These are phyloP conservation scores for Paramyrothecium sp. DNA, from an alignment of 2,329 filamentous ascomycete genomes.

Conservation along the genomic window DNA sequence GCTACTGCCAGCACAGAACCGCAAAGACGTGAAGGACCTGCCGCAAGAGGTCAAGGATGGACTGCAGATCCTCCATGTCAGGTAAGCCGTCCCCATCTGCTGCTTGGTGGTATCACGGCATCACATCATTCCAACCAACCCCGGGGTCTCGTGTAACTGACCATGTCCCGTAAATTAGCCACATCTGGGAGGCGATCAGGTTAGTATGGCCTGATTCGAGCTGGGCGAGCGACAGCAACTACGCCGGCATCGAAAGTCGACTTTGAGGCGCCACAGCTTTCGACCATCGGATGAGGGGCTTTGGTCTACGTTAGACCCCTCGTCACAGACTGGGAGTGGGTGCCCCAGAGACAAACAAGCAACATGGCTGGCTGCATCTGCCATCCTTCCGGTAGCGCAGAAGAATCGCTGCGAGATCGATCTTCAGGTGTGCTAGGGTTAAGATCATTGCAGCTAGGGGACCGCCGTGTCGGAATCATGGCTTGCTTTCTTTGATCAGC, in stretches of 20 bases:
- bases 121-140: background rate
- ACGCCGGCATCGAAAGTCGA: conserved; percentile 73
- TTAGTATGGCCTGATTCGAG: conserved; percentile 87
- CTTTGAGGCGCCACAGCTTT: conserved; percentile 49
- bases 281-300: background rate
- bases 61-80: conserved; percentile 84
- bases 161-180: conserved; percentile 45
- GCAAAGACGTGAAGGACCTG: conserved; percentile 88
- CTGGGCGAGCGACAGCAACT: conserved; percentile 73
- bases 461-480: no score
- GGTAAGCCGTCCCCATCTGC: conserved; percentile 47
- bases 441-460: no score
- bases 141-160: conserved; percentile 22
- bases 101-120: conserved; percentile 1
- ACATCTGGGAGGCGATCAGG: conserved; percentile 92
- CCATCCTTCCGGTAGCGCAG: background rate
- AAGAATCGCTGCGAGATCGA: no score
- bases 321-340: no score
- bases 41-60: conserved; percentile 86
- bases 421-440: no score
- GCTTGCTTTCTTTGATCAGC: no score
- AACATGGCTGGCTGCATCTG: background rate
- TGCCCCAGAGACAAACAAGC: no score
- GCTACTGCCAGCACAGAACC: conserved; percentile 80
- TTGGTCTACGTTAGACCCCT: background rate